Evolutionary conservation across 495 filamentous ascomycete species (phyloP), one percentile per base, ranked within the genome.

Genomic region (Tuber calosporum): DNA sequence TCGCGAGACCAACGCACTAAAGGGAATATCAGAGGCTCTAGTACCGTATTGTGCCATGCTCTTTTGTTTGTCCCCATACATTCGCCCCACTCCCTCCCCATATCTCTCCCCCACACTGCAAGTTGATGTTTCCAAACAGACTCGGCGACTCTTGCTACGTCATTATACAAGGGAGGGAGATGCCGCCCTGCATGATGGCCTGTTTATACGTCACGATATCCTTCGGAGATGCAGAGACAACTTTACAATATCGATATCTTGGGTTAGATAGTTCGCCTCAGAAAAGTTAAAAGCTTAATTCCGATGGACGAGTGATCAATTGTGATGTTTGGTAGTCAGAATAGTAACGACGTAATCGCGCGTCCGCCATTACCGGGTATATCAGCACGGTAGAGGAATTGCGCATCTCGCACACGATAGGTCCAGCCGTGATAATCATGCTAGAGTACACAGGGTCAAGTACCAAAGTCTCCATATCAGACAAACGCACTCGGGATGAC

Each of bases 131-230:
- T 69, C 68, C 40, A 76, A 73, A 67, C 66, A 75, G 75, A 67
- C 75, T 36, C 77, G 39, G 58, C 77, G 76, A 73, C 73, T 71
- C 76, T 78, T 48, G 43, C 48, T 77, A 78, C 68, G 76, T 78
- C 76, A 71, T 69, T 62, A 62, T n/a, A 13, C 68, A 73, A 38
- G 37, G 73, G 67, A 70, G n/a, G 37, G 70, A 62, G 67, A 71
- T 76, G 45, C 39, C 68, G 48, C 76, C 74, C 74, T 77, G 70
- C 70, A 77, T 77, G 74, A 74, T 38, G 58, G 70, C 53, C 66
- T 30, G n/a, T 73, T 77, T 73, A 73, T 78, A 78, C 76, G 76
- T 78, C 76, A 78, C 73, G 70, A 73, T 68, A 73, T 70, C 66
- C 71, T 69, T 68, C 58, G 53, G 17, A 17, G 53, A 30, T 62